Evolutionary conservation across 2,329 filamentous ascomycete species (phyloP).

Genomic region (Xylariales sp.): DNA sequence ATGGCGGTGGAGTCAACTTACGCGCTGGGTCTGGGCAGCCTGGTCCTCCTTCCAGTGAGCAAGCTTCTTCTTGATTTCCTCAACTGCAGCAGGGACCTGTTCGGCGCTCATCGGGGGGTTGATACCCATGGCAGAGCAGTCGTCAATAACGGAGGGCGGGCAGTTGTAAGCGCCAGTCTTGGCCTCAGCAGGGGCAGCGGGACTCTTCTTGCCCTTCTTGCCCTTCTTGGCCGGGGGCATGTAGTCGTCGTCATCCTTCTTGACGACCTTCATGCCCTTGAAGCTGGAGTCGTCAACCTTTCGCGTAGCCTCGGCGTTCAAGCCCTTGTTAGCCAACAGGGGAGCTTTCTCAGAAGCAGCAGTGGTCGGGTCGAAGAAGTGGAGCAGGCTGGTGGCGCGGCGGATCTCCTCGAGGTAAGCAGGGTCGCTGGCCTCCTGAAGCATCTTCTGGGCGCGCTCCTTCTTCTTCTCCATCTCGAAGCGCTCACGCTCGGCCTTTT

Average conservation of each 20-base stretch:
- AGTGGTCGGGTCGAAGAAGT: conserved; percentile 80
- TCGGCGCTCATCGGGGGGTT: conserved; percentile 82
- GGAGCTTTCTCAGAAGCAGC: conserved; percentile 53
- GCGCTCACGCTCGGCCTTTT: conserved; percentile 74
- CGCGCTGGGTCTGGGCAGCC: conserved; percentile 82
- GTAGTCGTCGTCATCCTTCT: conserved; percentile 88
- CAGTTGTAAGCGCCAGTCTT: conserved; percentile 61
- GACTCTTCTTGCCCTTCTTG: conserved; percentile 81
- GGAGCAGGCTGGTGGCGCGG: conserved; percentile 79
- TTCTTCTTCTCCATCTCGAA: conserved; percentile 69
- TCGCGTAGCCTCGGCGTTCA: conserved; percentile 74
- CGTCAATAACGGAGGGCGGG: conserved; percentile 86
- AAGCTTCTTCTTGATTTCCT: conserved; percentile 92
- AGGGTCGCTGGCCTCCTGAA: conserved; percentile 77
- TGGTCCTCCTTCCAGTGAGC: conserved; percentile 90
- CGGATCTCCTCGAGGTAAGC: conserved; percentile 93
- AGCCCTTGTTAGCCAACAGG: conserved; percentile 62
- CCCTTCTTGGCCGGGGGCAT: conserved; percentile 78
- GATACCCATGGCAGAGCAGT: conserved; percentile 78
- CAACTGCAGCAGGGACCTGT: conserved; percentile 73
- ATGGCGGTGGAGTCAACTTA: no score
- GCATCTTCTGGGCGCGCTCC: conserved; percentile 69
- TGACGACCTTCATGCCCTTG: conserved; percentile 78
- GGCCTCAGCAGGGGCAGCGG: conserved; percentile 41
- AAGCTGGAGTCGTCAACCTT: conserved; percentile 80